phyloP scores from a whole-genome alignment of 2,329 filamentous ascomycete species.

The Fusarium sublunatum region DNA sequence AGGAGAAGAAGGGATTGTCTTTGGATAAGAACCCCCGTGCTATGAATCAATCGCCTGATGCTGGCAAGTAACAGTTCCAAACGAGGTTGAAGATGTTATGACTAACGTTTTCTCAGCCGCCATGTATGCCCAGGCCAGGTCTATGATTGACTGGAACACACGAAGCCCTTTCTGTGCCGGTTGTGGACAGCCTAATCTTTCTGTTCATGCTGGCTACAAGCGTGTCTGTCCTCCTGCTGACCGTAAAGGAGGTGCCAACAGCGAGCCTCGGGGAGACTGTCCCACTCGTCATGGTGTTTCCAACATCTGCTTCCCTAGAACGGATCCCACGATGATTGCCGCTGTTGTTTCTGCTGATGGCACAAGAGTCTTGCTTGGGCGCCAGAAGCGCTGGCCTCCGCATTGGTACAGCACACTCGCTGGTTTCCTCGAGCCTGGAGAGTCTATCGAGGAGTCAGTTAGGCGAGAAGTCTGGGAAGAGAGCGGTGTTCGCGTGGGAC shows the following conservation, averaged over 20 bases:
- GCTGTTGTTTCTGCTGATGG: constrained; percentile 87
- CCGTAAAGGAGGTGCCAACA: constrained; percentile 57
- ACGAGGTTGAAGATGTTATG: neutral
- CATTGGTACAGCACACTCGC: constrained; percentile 91
- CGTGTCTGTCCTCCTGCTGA: constrained; percentile 81
- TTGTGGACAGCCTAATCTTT: constrained; percentile 85
- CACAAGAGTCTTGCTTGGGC: constrained; percentile 82
- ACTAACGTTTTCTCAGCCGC: constrained; percentile 68
- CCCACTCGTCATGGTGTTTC: constrained; percentile 85
- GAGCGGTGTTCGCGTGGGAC: constrained; percentile 78
- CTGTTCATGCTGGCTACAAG: constrained; percentile 83
- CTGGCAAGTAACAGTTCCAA: constrained; percentile 61
- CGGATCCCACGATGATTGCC: constrained; percentile 95
- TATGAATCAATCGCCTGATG: constrained; percentile 68
- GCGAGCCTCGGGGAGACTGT: constrained; percentile 74
- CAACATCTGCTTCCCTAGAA: constrained; percentile 91
- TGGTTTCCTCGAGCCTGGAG: constrained; percentile 86
- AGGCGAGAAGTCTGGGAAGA: constrained; percentile 89
- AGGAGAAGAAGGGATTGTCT: constrained; percentile 66
- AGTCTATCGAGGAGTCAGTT: constrained; percentile 87
- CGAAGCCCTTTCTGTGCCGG: constrained; percentile 92
- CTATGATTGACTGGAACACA: constrained; percentile 92
- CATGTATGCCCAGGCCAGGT: constrained; percentile 88
- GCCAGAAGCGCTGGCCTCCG: constrained; percentile 83
- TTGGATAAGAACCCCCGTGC: constrained; percentile 76